Evolutionary conservation across 306 rosid species (phyloP).

Genomic region (Astragalus membranaceus): DNA sequence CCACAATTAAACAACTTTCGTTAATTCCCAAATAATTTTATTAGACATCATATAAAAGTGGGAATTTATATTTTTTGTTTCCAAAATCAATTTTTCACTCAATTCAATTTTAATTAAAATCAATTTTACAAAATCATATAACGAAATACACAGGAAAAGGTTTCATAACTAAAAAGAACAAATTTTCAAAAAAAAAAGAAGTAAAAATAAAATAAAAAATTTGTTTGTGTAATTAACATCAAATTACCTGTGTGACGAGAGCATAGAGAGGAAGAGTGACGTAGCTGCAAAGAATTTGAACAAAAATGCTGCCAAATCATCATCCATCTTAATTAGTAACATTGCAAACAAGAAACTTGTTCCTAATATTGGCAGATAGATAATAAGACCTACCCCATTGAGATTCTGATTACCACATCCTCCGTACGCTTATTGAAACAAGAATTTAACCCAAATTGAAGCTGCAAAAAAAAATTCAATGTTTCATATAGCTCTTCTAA

Average conservation of each 20-base stretch:
- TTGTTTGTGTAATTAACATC: background rate
- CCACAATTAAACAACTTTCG: background rate
- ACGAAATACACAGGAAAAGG: too few relatives aligned
- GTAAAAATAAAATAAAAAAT: background rate
- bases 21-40: too few relatives aligned
- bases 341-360: background rate
- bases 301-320: constrained; percentile 39
- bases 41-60: too few relatives aligned
- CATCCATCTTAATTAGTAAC: background rate
- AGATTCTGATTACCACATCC: constrained; percentile 57
- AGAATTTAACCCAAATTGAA: constrained; percentile 54
- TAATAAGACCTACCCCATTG: constrained; percentile 64
- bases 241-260: constrained; percentile 75
- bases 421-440: constrained; percentile 57
- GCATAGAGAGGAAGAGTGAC: constrained; percentile 91
- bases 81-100: too few relatives aligned
- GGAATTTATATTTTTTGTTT: too few relatives aligned
- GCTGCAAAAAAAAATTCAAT: constrained; percentile 25
- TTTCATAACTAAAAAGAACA: too few relatives aligned
- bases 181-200: too few relatives aligned
- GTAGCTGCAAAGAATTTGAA: constrained; percentile 84
- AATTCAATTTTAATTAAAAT: too few relatives aligned
- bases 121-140: too few relatives aligned
- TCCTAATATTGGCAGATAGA: background rate
- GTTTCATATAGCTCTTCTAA: too few relatives aligned